Evolutionary conservation across 2,329 filamentous ascomycete species (phyloP), one percentile per base, ranked within the genome.

Genomic region (Colletotrichum nymphaeae): DNA sequence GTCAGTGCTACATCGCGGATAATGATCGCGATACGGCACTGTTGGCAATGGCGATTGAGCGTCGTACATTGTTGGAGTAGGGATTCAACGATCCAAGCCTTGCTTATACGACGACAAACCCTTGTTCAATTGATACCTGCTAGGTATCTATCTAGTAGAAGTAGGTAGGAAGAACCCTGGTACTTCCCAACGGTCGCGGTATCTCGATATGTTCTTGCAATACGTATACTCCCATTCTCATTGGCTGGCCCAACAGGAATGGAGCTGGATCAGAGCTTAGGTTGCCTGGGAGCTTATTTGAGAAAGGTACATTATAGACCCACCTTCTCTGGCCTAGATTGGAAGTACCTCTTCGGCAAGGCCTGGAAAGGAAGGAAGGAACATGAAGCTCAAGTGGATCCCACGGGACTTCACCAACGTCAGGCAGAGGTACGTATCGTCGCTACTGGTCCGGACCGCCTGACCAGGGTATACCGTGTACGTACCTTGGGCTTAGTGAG

Each of bases 311-410:
- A 30, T 62, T 3, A 2, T 16, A 16, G 56, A 35, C 42, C 37
- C 35, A 37, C 37, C 32, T 30, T 26, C 24, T 32, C 37, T 65
- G 26, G 55, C 2, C 7, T 5, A 16, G 19, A n/a, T 5, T 6
- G 46, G 35, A 26, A 30, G 71, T 56, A 58, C 16, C 46, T 14
- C 14, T 59, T 37, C 37, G 55, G 55, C 42, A 28, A 59, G 60
- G 37, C 42, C 14, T 42, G 55, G 60, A 46, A 28, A 59, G 60
- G 37, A 28, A 9, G n/a, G 12, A 60, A 42, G 57, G 32, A 60
- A 55, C 68, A 24, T 35, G 49, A 58, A 67, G 56, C 35, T 65
- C 26, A 19, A 28, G 67, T 70, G 67, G 67, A 12, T 32, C 12
- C 46, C 9, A 8, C 19, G 26, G 63, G 35, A 22, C 42, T 49